A percentile compares a stretch with the other conserved stretches of the same genome.
phyloP scores from a whole-genome alignment of 2,329 filamentous ascomycete species.

The Alternaria gaisen region DNA sequence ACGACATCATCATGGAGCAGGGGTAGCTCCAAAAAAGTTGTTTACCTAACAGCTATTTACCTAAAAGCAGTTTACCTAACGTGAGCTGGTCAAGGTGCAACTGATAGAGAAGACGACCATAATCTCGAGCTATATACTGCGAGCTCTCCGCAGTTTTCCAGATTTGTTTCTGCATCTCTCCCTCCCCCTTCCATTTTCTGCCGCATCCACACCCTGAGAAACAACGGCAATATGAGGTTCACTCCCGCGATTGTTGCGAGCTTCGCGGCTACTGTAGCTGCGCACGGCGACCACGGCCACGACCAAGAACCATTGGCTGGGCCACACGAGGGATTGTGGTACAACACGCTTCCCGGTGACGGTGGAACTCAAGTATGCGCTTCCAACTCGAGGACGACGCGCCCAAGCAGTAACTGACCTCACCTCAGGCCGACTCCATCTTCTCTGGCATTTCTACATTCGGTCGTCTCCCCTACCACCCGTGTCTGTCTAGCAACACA shows the following conservation, averaged over 20 bases:
- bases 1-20: slow-evolving; percentile 26
- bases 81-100: slow-evolving; percentile 38
- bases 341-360: slow-evolving; percentile 82
- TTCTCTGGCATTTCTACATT: slow-evolving; percentile 91
- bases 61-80: slow-evolving; percentile 50
- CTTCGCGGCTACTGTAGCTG: slow-evolving; percentile 62
- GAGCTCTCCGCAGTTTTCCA: slow-evolving; percentile 15
- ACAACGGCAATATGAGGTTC: slow-evolving; percentile 38
- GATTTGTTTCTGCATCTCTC: slow-evolving; percentile 3
- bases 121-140: slow-evolving; percentile 33
- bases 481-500: slow-evolving; percentile 75
- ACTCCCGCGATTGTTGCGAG: slow-evolving; percentile 31
- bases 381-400: neutral
- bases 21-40: slow-evolving; percentile 39
- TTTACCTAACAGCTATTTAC: slow-evolving; percentile 49
- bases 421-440: slow-evolving; percentile 77
- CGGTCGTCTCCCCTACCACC: slow-evolving; percentile 78
- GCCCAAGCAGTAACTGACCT: slow-evolving; percentile 23
- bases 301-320: slow-evolving; percentile 70
- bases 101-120: slow-evolving; percentile 34
- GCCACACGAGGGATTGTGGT: slow-evolving; percentile 80
- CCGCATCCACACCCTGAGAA: neutral
- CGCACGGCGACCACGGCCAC: slow-evolving; percentile 67
- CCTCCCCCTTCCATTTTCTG: neutral
- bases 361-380: slow-evolving; percentile 78